phyloP scores from a whole-genome alignment of 139 green algal species.

The Penium margaritaceum region DNA sequence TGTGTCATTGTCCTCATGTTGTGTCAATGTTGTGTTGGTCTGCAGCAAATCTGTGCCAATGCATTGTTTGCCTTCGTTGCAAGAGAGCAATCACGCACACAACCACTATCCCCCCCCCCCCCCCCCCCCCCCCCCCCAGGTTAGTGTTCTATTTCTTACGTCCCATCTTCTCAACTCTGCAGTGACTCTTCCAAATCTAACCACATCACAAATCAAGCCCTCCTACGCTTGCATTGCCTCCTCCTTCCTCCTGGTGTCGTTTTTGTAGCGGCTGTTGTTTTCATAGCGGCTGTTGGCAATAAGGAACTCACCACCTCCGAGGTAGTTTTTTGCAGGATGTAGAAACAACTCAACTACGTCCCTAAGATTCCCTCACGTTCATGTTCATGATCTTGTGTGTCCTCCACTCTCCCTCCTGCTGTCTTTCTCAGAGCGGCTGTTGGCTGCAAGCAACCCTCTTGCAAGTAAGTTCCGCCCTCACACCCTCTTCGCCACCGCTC shows the following conservation, averaged over 20 bases:
- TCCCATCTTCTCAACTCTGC: not conserved
- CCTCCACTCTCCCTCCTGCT: not conserved
- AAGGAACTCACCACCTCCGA: no score
- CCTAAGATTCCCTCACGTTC: no score
- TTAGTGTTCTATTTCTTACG: not conserved
- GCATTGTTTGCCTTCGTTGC: not conserved
- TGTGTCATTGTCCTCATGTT: not conserved
- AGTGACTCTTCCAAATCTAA: not conserved
- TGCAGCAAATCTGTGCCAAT: not conserved
- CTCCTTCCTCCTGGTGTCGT: no score
- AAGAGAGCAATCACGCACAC: not conserved
- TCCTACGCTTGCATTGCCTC: no score
- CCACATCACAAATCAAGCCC: no score
- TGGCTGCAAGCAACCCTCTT: slow-evolving; percentile 22
- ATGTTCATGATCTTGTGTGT: not conserved
- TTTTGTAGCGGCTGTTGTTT: no score
- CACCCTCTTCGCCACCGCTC: slow-evolving; percentile 33
- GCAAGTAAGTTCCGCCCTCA: slow-evolving; percentile 13
- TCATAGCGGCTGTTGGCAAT: no score
- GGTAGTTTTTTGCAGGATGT: no score
- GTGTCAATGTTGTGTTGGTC: not conserved
- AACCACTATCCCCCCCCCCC: not conserved
- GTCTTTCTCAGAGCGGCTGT: slow-evolving; percentile 15
- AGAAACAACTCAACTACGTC: no score
- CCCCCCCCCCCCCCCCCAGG: not conserved